Evolutionary conservation across 2,329 filamentous ascomycete species (phyloP).

Genomic region (Aspergillus quadricinctus): DNA sequence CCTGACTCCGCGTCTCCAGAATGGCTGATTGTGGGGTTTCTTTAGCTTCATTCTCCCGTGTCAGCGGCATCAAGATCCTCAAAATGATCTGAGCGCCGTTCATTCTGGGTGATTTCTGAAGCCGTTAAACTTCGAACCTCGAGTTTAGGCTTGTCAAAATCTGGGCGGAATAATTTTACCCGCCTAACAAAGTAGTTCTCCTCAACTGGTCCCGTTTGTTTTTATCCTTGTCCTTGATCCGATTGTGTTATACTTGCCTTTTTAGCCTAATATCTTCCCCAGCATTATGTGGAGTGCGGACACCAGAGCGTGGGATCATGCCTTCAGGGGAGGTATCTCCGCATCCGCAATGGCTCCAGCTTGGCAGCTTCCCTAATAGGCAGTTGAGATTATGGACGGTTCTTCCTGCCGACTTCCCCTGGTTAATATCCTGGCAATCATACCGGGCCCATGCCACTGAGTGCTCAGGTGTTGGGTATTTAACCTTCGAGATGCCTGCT

Average conservation of each 20-base stretch:
- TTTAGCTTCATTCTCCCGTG: background rate
- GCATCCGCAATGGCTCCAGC: background rate
- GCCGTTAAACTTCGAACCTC: background rate
- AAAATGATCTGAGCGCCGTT: background rate
- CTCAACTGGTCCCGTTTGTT: background rate
- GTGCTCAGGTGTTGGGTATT: background rate
- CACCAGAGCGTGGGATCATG: no score
- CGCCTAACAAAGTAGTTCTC: background rate
- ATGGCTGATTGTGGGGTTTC: background rate
- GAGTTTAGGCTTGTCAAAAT: background rate
- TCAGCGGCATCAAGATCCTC: background rate
- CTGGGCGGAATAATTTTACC: background rate
- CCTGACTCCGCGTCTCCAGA: background rate
- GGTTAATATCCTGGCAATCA: background rate
- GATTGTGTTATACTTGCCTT: background rate
- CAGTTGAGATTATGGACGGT: background rate
- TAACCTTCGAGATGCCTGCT: background rate
- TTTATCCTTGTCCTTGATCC: background rate
- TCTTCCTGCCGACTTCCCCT: background rate
- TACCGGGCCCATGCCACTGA: background rate
- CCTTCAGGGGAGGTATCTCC: background rate
- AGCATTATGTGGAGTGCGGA: background rate
- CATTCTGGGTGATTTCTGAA: background rate
- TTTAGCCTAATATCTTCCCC: background rate
- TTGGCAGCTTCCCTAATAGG: background rate